Evolutionary conservation across 2,329 filamentous ascomycete genomes (phyloP).

Genomic region (Botrytis tulipae): DNA sequence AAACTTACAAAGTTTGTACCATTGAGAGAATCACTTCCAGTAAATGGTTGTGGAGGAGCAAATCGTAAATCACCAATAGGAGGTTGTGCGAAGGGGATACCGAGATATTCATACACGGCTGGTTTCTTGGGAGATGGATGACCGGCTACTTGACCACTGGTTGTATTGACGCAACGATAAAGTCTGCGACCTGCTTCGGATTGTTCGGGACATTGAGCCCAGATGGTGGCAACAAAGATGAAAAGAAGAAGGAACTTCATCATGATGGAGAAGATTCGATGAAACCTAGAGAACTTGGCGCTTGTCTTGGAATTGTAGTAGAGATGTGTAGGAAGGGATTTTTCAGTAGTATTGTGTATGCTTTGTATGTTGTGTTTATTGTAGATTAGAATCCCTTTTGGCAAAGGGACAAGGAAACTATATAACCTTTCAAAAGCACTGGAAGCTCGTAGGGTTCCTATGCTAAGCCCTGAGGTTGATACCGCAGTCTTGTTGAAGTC

Average conservation of each 20-base stretch:
- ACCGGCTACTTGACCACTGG: slow-evolving; percentile 32
- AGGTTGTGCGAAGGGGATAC: slow-evolving; percentile 43
- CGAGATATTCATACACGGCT: slow-evolving; percentile 40
- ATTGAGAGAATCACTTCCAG: slow-evolving; percentile 25
- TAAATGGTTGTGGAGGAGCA: slow-evolving; percentile 26
- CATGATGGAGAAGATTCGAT: neutral
- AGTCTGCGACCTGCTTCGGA: neutral
- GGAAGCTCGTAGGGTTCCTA: neutral
- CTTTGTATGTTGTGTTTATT: neutral
- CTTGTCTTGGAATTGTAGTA: neutral
- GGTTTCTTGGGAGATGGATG: slow-evolving; percentile 29
- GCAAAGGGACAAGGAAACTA: neutral
- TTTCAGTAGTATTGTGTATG: neutral
- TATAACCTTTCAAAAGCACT: neutral
- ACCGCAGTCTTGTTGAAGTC: neutral
- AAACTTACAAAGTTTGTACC: slow-evolving; percentile 32
- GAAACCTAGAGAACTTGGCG: neutral
- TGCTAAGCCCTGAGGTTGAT: neutral
- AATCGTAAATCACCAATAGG: slow-evolving; percentile 44
- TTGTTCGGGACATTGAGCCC: neutral
- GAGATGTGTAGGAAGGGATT: neutral
- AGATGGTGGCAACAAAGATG: neutral
- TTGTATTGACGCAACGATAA: slow-evolving; percentile 21
- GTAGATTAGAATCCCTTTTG: neutral
- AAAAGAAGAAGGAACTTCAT: neutral